Conservation (phyloP, 108 stramenopile species). For the Skeletonema grethae region DNA sequence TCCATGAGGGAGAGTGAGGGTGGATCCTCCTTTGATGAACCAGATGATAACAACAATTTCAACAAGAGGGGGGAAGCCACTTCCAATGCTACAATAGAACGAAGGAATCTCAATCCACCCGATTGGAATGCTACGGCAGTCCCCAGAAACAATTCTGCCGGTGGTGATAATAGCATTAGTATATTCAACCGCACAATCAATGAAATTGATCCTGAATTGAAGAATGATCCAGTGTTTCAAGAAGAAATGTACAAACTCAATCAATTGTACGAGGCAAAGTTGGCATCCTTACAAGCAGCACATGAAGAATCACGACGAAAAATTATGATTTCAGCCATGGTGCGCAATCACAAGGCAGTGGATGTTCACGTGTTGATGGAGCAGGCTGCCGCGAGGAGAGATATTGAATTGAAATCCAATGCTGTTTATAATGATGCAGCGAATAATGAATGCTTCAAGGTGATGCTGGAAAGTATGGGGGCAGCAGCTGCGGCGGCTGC, state of each 20-base stretch:
- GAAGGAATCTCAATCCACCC: not conserved
- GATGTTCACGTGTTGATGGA: constrained; percentile 79
- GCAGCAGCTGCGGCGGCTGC: not conserved
- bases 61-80: constrained; percentile 2
- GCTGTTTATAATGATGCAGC: constrained; percentile 37
- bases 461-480: constrained; percentile 5
- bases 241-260: constrained; percentile 72
- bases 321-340: constrained; percentile 75
- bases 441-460: constrained; percentile 40
- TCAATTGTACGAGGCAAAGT: constrained; percentile 68
- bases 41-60: not conserved
- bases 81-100: constrained; percentile 20
- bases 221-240: constrained; percentile 64
- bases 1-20: constrained; percentile 7
- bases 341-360: constrained; percentile 72
- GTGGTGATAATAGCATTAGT: constrained; percentile 19
- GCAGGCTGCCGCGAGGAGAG: constrained; percentile 64
- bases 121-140: constrained; percentile 11
- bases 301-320: constrained; percentile 84
- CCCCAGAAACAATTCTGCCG: not conserved
- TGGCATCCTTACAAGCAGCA: constrained; percentile 64
- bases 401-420: constrained; percentile 42
- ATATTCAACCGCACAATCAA: constrained; percentile 50
- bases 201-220: constrained; percentile 66
- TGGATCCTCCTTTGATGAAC: constrained; percentile 4